Evolutionary conservation across 1,139 yeast species (phyloP).

Genomic region (Lodderomyces margitis): DNA sequence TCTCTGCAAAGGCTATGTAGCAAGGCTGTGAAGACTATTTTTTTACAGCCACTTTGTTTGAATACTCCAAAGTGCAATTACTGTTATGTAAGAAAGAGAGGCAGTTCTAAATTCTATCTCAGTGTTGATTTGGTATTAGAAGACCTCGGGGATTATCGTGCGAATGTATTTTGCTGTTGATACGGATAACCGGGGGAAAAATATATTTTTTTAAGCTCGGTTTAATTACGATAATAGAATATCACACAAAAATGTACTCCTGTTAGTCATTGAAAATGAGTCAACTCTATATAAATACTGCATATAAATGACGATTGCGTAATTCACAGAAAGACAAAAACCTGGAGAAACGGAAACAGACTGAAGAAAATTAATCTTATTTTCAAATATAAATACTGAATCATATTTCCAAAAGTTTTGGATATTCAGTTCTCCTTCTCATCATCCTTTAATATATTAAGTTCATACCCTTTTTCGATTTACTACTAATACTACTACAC

Average conservation of each 20-base stretch:
- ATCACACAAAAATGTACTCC: background rate
- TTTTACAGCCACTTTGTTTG: too few species aligned
- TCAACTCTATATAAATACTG: background rate
- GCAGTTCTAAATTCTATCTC: too few species aligned
- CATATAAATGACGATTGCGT: background rate
- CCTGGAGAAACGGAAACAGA: constrained; percentile 3
- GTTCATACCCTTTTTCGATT: background rate
- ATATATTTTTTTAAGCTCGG: background rate
- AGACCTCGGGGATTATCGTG: background rate
- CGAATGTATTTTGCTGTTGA: background rate
- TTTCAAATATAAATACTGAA: background rate
- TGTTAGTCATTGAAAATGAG: constrained; percentile 1
- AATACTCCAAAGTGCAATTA: background rate
- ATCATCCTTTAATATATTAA: background rate
- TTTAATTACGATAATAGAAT: background rate
- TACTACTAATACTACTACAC: too few species aligned
- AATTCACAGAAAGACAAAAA: background rate
- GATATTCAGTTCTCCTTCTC: background rate
- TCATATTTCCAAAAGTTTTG: background rate
- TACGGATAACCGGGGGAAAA: background rate
- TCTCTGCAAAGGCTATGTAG: too few species aligned
- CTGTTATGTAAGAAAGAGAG: too few species aligned
- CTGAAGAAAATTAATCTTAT: constrained; percentile 1
- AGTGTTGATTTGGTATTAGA: too few species aligned
- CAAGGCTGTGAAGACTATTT: too few species aligned